Percentiles rank a stretch among this genome's conserved stretches.
These are phyloP conservation scores for Pestalotiopsis sp. DNA, from an alignment of 2,329 filamentous ascomycete genomes.

Conservation along the genomic window DNA sequence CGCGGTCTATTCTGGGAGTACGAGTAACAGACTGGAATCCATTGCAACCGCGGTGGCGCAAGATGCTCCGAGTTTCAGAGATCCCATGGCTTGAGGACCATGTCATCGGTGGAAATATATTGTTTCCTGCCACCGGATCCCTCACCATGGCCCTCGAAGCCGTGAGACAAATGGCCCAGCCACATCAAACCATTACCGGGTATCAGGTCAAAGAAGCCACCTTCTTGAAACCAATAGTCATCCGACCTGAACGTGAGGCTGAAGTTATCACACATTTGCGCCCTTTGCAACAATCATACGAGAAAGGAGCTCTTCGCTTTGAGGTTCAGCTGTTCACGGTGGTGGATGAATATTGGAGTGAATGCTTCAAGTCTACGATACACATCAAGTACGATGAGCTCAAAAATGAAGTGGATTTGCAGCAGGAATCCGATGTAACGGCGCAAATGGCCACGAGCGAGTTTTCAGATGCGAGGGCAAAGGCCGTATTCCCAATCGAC, in stretches of 20 bases:
- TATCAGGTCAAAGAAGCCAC: conserved; percentile 31
- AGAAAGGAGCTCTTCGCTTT: conserved; percentile 26
- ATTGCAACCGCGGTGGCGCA: conserved; percentile 42
- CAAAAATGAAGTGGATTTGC: conserved; percentile 18
- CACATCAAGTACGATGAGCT: conserved; percentile 29
- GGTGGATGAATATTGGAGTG: conserved; percentile 28
- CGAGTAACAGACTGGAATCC: conserved; percentile 27
- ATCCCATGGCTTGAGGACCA: conserved; percentile 50
- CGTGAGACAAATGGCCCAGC: conserved; percentile 25
- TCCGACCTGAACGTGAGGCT: conserved; percentile 29
- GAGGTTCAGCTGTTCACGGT: conserved; percentile 31
- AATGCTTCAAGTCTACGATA: conserved; percentile 31
- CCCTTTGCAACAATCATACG: conserved; percentile 21
- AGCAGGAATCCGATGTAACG: conserved; percentile 15
- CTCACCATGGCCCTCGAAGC: conserved; percentile 41
- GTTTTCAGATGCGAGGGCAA: conserved; percentile 17
- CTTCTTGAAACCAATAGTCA: conserved; percentile 32
- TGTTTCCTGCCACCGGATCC: conserved; percentile 39
- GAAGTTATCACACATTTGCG: conserved; percentile 33
- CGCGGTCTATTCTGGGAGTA: conserved; percentile 31
- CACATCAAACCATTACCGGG: conserved; percentile 20
- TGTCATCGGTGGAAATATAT: conserved; percentile 32
- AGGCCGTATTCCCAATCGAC: conserved; percentile 26
- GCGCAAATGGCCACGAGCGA: conserved; percentile 13
- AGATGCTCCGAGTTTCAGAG: conserved; percentile 40